A percentile compares a stretch with the other conserved stretches of the same genome.
phyloP scores from a whole-genome alignment of 768 basidiomycete species.

The Mycena vitilis region DNA sequence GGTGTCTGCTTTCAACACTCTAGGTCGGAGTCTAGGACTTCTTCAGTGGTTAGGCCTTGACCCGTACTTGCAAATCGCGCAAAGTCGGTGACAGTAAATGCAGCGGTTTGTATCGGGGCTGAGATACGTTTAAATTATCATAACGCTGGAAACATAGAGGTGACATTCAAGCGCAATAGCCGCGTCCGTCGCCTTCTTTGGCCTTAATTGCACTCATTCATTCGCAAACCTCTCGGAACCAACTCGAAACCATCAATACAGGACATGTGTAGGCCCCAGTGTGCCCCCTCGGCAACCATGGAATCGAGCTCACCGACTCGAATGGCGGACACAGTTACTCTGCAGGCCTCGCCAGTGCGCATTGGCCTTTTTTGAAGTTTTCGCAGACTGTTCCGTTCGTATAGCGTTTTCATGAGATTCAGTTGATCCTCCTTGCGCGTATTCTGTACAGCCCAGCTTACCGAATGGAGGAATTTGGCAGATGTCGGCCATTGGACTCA shows the following conservation, averaged over 20 bases:
- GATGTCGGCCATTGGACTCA: not conserved
- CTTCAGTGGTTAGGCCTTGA: no score
- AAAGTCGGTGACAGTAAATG: no score
- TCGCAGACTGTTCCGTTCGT: not conserved
- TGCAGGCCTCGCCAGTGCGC: not conserved
- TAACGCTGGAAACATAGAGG: no score
- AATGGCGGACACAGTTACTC: not conserved
- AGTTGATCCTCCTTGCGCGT: not conserved
- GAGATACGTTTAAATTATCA: no score
- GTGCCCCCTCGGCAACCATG: not conserved
- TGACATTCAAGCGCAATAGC: not conserved
- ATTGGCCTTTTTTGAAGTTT: not conserved
- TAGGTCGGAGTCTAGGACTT: no score
- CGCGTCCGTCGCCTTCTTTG: conserved; percentile 6
- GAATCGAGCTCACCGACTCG: not conserved
- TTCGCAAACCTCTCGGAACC: not conserved
- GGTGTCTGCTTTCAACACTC: no score
- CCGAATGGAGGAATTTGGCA: conserved; percentile 26
- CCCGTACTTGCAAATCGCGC: no score
- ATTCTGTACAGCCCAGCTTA: conserved; percentile 10
- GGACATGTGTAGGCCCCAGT: conserved; percentile 13
- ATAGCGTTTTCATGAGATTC: conserved; percentile 8
- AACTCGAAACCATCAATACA: conserved; percentile 1
- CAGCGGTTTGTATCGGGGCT: no score
- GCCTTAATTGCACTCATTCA: no score